Evolutionary conservation across 257 asterid species (phyloP), one percentile per base, ranked within the genome.

Genomic region (Pogostemon cablin): DNA sequence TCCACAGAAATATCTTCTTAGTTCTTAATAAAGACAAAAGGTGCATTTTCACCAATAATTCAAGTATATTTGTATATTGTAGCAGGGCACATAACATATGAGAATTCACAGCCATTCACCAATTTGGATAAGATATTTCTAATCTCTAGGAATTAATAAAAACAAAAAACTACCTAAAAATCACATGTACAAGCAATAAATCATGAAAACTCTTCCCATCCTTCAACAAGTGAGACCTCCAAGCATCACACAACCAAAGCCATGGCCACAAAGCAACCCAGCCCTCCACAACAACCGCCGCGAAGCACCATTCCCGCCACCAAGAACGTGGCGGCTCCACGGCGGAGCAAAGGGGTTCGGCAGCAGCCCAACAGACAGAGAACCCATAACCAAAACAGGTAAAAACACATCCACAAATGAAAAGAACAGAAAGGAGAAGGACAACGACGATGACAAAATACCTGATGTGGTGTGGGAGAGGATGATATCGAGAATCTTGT

Each of bases 331-430:
- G 97, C 80, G 75, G 81, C 35, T 82, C 66, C 74, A 72, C 4
- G 76, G 77, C 53, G 86, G 88, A 71, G 85, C 87, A 49, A 91
- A 84, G 80, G 97, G 95, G 58, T 91, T 91, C 77, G 12, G 81
- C 72, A 9, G 74, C 65, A 65, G 49, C 57, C 69, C 77, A 4
- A 76, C 46, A 61, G 73, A 56, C 41, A 49, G 73, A 56, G 67
- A 69, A 59, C 1, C 62, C 66, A 17, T 37, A 3, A 48, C 69
- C 42, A 50, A 65, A 72, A 77, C 69, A 48, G 79, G 46, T 1
- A 61, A 62, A 41, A 62, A 7, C 20, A 40, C 12, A 9, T 38
- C 47, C 1, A 58, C 58, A 43, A 70, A 71, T n/a, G 46, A 58
- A 0, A 12, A 20, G 46, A 62, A 56, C 3, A n/a, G 9, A 4